Evolutionary conservation across 495 filamentous ascomycete species (phyloP).

Genomic region (Penicillium tannophilum): DNA sequence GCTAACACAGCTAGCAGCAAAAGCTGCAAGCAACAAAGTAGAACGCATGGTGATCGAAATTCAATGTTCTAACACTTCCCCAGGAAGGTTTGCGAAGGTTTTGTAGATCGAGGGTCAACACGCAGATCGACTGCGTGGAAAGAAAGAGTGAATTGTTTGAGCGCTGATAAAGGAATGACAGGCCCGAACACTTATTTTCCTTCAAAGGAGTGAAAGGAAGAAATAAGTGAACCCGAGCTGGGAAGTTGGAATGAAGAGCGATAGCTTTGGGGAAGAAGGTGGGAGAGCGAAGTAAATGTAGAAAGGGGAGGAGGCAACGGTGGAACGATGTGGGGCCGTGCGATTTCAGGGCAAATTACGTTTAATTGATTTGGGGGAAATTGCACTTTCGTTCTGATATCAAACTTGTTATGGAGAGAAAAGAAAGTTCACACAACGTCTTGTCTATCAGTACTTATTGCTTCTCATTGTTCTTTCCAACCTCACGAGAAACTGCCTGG

Average conservation of each 20-base stretch:
- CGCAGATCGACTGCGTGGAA: slow-evolving; percentile 46
- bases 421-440: neutral
- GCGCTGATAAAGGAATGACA: slow-evolving; percentile 44
- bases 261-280: slow-evolving; percentile 21
- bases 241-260: slow-evolving; percentile 9
- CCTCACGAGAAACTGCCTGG: slow-evolving; percentile 23
- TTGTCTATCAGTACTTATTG: slow-evolving; percentile 21
- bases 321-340: slow-evolving; percentile 25
- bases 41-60: slow-evolving; percentile 63
- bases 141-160: slow-evolving; percentile 23
- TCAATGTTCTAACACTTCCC: slow-evolving; percentile 37
- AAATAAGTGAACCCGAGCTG: slow-evolving; percentile 18
- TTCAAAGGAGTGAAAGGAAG: slow-evolving; percentile 38
- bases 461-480: slow-evolving; percentile 19
- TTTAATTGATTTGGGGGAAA: slow-evolving; percentile 7
- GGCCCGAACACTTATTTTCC: slow-evolving; percentile 37
- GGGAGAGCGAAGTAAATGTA: slow-evolving; percentile 32
- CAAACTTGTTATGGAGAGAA: neutral
- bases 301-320: slow-evolving; percentile 21
- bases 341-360: slow-evolving; percentile 17
- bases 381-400: neutral
- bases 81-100: slow-evolving; percentile 36
- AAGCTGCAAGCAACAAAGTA: slow-evolving; percentile 60
- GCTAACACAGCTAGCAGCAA: slow-evolving; percentile 62
- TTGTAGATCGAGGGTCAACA: slow-evolving; percentile 17